Conservation (phyloP, 192 early-diverging fungal genomes). For the Coemansia sp. region DNA sequence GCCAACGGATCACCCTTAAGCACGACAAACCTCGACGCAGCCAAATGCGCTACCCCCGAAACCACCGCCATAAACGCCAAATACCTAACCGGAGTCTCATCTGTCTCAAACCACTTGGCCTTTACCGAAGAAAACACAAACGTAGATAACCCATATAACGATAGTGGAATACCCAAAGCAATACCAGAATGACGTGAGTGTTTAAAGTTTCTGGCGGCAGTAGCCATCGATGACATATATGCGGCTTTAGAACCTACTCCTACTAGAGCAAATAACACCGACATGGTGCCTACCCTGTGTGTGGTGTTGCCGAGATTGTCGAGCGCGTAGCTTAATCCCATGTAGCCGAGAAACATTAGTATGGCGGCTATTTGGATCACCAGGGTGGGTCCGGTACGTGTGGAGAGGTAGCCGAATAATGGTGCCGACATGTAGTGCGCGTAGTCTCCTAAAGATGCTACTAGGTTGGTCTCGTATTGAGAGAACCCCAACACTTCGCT, state of each 20-base stretch:
- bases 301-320: constrained; percentile 5
- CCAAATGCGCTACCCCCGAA: constrained; percentile 52
- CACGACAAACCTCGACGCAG: constrained; percentile 39
- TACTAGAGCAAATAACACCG: constrained; percentile 57
- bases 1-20: constrained; percentile 18
- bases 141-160: constrained; percentile 63
- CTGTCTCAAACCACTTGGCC: constrained; percentile 50
- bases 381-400: constrained; percentile 44
- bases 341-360: constrained; percentile 47
- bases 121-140: constrained; percentile 63
- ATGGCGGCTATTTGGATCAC: constrained; percentile 31
- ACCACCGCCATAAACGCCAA: constrained; percentile 56
- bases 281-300: constrained; percentile 47
- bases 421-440: constrained; percentile 67
- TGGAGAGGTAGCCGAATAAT: constrained; percentile 56
- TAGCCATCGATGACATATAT: constrained; percentile 63
- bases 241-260: constrained; percentile 63
- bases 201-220: constrained; percentile 61
- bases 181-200: constrained; percentile 54
- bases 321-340: constrained; percentile 42
- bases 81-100: constrained; percentile 54
- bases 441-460: constrained; percentile 65
- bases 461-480: constrained; percentile 62
- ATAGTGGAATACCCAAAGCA: constrained; percentile 62
- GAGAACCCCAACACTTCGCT: constrained; percentile 56